Evolutionary conservation across 441 rosid genomes (phyloP).

Genomic region (Erodium trifolium): DNA sequence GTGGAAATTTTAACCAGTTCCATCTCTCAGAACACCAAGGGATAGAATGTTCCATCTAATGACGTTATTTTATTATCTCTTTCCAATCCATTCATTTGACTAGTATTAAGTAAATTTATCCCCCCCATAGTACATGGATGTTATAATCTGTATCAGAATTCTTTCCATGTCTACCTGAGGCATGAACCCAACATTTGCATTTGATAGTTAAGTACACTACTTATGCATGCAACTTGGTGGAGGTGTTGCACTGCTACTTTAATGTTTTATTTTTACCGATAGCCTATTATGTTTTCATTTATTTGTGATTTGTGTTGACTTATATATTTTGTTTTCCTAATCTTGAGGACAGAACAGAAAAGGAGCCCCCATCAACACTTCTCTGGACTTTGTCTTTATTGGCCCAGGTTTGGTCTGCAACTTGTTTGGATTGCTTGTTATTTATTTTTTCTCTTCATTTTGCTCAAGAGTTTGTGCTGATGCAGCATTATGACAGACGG

Average conservation of each 20-base stretch:
- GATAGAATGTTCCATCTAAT: neutral
- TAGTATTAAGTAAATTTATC: too few species aligned
- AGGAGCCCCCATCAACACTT: slow-evolving; percentile 92
- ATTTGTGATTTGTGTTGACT: neutral
- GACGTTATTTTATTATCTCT: too few species aligned
- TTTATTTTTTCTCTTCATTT: slow-evolving; percentile 11
- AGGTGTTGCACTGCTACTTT: neutral
- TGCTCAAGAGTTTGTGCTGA: slow-evolving; percentile 18
- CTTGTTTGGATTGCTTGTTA: slow-evolving; percentile 8
- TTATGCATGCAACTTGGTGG: neutral
- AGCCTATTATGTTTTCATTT: neutral
- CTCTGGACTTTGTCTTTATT: slow-evolving; percentile 87
- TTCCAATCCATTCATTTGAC: too few species aligned
- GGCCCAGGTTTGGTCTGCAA: slow-evolving; percentile 67
- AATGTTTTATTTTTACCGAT: neutral
- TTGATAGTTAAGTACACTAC: neutral
- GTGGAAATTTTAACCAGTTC: neutral
- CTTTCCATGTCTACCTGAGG: neutral
- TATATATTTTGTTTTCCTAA: slow-evolving; percentile 17
- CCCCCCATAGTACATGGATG: neutral
- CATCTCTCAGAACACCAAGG: neutral
- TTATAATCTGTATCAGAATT: slow-evolving; percentile 2
- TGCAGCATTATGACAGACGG: slow-evolving; percentile 97
- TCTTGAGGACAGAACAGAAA: slow-evolving; percentile 56
- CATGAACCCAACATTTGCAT: slow-evolving; percentile 1